phyloP scores from a whole-genome alignment of 805 yeast species.

The Hanseniaspora thailandica region DNA sequence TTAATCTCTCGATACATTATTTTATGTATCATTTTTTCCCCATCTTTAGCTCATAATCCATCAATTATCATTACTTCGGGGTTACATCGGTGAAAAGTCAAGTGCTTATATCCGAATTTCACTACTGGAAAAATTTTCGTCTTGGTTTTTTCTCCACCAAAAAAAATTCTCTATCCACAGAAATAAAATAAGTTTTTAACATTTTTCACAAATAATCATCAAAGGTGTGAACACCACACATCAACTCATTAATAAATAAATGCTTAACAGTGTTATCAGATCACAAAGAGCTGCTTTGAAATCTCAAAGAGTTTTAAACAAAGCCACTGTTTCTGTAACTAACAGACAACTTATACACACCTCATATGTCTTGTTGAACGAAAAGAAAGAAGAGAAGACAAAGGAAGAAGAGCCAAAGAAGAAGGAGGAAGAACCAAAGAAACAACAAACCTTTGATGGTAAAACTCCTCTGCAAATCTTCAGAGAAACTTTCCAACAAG shows the following conservation, averaged over 20 bases:
- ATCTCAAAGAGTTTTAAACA: not conserved
- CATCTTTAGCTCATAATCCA: no score
- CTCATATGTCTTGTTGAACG: not conserved
- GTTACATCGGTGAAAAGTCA: no score
- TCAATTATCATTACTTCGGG: no score
- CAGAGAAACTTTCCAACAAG: conserved; percentile 79
- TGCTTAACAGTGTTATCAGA: not conserved
- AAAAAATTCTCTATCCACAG: no score
- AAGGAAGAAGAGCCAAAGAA: not conserved
- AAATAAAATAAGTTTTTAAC: no score
- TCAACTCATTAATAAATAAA: not conserved
- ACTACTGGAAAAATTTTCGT: no score
- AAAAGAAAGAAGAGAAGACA: not conserved
- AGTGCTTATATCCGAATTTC: no score
- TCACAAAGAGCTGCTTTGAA: not conserved
- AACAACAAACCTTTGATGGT: conserved; percentile 20
- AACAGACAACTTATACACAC: conserved; percentile 3
- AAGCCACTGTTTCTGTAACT: not conserved
- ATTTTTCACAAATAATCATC: not conserved
- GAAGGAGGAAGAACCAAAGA: conserved; percentile 1
- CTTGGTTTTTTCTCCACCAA: no score
- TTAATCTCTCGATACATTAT: no score
- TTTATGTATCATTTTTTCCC: no score
- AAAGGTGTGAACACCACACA: not conserved
- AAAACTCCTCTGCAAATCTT: conserved; percentile 85